Evolutionary conservation across 495 filamentous ascomycete species (phyloP).

Genomic region (Hyaloscypha hepaticicola): DNA sequence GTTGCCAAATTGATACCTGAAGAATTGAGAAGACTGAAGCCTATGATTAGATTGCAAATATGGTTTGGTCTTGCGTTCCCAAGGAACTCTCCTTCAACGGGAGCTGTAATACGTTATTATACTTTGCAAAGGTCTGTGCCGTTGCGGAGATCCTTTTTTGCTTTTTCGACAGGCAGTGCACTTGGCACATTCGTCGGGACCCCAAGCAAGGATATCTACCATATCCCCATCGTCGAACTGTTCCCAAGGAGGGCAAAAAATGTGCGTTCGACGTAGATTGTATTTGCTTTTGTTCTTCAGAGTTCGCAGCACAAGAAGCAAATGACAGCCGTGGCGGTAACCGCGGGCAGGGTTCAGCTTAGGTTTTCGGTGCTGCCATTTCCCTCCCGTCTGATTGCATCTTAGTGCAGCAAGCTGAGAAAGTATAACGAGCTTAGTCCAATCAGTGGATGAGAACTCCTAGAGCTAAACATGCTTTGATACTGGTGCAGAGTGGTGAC

Average conservation of each 20-base stretch:
- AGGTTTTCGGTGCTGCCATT: not conserved
- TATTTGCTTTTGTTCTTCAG: constrained; percentile 16
- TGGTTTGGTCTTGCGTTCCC: not conserved
- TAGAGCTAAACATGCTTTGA: not conserved
- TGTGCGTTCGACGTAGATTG: constrained; percentile 20
- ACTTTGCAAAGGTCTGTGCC: constrained; percentile 10
- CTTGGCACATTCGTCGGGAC: constrained; percentile 5
- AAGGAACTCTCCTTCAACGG: constrained; percentile 23
- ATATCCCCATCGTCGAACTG: not conserved
- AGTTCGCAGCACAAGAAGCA: constrained; percentile 7
- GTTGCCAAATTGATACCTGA: not conserved
- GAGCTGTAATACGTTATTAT: constrained; percentile 23
- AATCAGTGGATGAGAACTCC: too few species aligned
- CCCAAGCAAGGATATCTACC: constrained; percentile 15
- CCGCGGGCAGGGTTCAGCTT: constrained; percentile 4
- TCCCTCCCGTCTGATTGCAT: too few species aligned
- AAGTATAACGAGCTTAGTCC: not conserved
- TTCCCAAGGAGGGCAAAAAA: constrained; percentile 8
- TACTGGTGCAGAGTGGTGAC: not conserved
- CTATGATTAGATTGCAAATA: not conserved
- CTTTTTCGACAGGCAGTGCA: constrained; percentile 20
- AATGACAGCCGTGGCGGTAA: constrained; percentile 15
- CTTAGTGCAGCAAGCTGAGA: not conserved
- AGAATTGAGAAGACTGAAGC: not conserved
- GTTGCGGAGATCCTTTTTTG: constrained; percentile 27